Percentiles rank a stretch among this genome's conserved stretches.
Evolutionary conservation across 176 grass and related monocot genomes (phyloP).

Genomic region (Stipa capillata): DNA sequence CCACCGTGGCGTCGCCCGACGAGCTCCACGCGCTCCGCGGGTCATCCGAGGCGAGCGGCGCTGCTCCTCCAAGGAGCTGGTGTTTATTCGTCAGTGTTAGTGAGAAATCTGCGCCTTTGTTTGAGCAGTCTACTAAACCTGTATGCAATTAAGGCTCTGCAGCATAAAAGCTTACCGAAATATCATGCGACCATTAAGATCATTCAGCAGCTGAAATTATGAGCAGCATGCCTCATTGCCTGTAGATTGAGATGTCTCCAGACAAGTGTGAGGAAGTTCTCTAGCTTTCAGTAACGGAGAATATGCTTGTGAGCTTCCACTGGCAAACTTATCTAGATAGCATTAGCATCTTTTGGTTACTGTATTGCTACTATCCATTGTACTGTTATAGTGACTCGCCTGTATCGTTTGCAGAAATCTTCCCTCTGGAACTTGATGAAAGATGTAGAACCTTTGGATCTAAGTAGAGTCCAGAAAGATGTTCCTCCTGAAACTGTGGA

Average conservation of each 20-base stretch:
- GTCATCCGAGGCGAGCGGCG: conserved; percentile 18
- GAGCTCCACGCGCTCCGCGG: conserved; percentile 14
- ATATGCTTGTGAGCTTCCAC: not conserved
- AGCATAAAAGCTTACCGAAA: not conserved
- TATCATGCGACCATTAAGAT: not conserved
- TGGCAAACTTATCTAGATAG: not conserved
- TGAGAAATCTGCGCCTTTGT: too few relatives aligned
- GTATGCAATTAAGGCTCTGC: not conserved
- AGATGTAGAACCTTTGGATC: conserved; percentile 84
- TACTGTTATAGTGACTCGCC: not conserved
- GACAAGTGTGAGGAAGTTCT: not conserved
- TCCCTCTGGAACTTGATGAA: conserved; percentile 85
- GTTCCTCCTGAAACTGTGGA: conserved; percentile 80
- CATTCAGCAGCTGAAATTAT: not conserved
- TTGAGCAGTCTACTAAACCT: not conserved
- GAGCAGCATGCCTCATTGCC: not conserved
- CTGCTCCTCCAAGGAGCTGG: not conserved
- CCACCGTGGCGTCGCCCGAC: conserved; percentile 19
- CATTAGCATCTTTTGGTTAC: not conserved
- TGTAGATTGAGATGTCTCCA: not conserved
- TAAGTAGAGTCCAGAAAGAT: conserved; percentile 73
- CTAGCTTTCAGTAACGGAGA: not conserved
- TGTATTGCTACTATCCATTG: not conserved
- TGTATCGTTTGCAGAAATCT: conserved; percentile 49
- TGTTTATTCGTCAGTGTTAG: not conserved